Base-by-base conservation (phyloP, 345 rosid species). In the Clausena lansium region DNA sequence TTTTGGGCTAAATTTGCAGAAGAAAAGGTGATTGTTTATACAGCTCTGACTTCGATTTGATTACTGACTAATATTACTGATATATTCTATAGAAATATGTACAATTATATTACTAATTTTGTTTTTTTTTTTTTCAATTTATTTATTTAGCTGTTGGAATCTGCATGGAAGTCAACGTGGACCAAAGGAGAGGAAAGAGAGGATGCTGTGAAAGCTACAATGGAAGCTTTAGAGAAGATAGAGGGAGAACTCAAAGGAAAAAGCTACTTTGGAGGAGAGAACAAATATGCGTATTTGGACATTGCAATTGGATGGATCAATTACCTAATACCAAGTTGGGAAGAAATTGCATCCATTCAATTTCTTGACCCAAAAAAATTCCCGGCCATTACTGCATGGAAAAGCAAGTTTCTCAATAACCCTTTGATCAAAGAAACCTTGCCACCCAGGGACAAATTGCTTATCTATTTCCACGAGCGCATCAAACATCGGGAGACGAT, bases 1-100 rank as follows among this genome's bases (percentile, higher is more conserved):
- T 84, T 84, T 38, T 87, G 86, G 89, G 81, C 85, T 62, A 67
- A 72, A 54, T 79, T 81, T 25, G 79, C 59, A 0, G 84, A 82
- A 5, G 82, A 77, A 27, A 76, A 76, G 84, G 89, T 84, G 15
- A 10, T 2, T 61, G 15, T 41, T 41, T 2, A 9, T 0, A 41
- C 50, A 41, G 10, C 50, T 41, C 11, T 41, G 50, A 11, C 50
- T 41, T 41, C 50, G 50, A 41, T 10, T 41, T 41, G 50, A 41
- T 11, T 30, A 30, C 32, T 30, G 32, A 30, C 32, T 30, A 30
- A 30, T 30, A 30, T 30, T 30, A 30, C 32, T 30, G 32, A 30
- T 30, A 30, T 30, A 1, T 30, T 30, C 32, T 30, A 30, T 30
- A 2, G 32, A 30, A 30, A 30, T 30, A 30, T 30, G 32, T 30